Conservation (phyloP, 2,329 filamentous ascomycete species). For the Penicillium sp. region DNA sequence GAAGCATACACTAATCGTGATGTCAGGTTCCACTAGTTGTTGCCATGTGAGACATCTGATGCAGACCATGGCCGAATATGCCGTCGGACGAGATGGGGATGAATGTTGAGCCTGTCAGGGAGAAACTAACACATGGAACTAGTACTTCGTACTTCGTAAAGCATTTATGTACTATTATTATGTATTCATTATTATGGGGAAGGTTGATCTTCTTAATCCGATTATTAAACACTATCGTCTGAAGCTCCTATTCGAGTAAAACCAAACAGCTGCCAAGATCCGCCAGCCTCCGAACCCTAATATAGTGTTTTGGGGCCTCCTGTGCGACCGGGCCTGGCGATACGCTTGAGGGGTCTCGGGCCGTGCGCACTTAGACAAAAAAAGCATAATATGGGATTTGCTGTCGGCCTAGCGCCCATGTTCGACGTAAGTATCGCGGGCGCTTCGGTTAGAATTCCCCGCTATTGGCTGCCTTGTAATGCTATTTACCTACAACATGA, state of each 20-base stretch:
- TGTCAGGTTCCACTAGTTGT: conserved; percentile 12
- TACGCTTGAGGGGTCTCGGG: conserved; percentile 24
- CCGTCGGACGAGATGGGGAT: conserved; percentile 6
- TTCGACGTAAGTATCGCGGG: conserved; percentile 1
- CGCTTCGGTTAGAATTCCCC: conserved; percentile 11
- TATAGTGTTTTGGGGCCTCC: conserved; percentile 7
- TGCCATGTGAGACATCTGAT: conserved; percentile 29
- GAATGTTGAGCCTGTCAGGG: conserved; percentile 1
- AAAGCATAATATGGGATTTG: too few relatives aligned
- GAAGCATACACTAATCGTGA: conserved; percentile 12
- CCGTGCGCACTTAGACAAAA: conserved; percentile 15
- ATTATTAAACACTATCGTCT: conserved; percentile 1
- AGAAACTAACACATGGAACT: not conserved
- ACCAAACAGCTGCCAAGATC: conserved; percentile 20
- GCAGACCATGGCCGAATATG: conserved; percentile 14
- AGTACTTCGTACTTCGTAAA: too few relatives aligned
- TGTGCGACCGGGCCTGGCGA: conserved; percentile 27
- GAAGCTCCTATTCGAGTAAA: not conserved
- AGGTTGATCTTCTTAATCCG: conserved; percentile 5
- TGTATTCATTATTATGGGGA: too few relatives aligned
- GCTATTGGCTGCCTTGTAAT: conserved; percentile 12
- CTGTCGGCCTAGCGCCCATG: conserved; percentile 7
- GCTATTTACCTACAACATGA: too few relatives aligned
- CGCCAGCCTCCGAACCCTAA: conserved; percentile 23
- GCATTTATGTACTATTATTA: not conserved